Evolutionary conservation across 352 stramenopile species (phyloP).

Genomic region (Globisporangium irregulare): DNA sequence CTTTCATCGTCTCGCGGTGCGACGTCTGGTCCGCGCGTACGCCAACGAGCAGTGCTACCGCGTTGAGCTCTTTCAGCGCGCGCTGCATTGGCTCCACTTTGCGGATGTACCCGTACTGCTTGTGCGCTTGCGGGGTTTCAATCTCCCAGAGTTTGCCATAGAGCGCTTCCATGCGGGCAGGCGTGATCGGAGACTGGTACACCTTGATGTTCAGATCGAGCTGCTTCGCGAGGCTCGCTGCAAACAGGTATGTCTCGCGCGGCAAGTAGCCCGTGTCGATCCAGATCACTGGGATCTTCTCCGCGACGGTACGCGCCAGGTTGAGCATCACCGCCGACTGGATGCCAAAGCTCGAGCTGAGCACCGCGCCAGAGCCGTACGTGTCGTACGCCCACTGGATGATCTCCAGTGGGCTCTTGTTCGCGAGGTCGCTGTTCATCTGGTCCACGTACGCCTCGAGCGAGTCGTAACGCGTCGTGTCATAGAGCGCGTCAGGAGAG

Average conservation of each 20-base stretch:
- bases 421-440: conserved; percentile 54
- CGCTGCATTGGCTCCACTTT: conserved; percentile 88
- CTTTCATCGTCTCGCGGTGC: conserved; percentile 63
- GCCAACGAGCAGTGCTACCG: conserved; percentile 67
- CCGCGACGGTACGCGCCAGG: conserved; percentile 49
- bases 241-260: conserved; percentile 84
- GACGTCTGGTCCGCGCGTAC: conserved; percentile 78
- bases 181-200: conserved; percentile 72
- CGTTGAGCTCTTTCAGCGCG: conserved; percentile 54
- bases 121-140: conserved; percentile 66
- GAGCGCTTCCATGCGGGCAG: conserved; percentile 81
- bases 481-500: conserved; percentile 16
- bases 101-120: conserved; percentile 75
- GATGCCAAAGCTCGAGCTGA: conserved; percentile 88
- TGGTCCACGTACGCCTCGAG: conserved; percentile 63
- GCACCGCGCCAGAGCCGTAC: conserved; percentile 58
- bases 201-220: conserved; percentile 71
- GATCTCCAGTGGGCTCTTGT: conserved; percentile 58
- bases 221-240: conserved; percentile 51
- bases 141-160: conserved; percentile 84
- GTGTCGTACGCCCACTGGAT: conserved; percentile 68
- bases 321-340: conserved; percentile 85
- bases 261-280: conserved; percentile 86
- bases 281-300: conserved; percentile 70
- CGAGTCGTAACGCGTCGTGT: conserved; percentile 45